phyloP scores from a whole-genome alignment of 169 alveolate genomes.

The Neospora caninum region DNA sequence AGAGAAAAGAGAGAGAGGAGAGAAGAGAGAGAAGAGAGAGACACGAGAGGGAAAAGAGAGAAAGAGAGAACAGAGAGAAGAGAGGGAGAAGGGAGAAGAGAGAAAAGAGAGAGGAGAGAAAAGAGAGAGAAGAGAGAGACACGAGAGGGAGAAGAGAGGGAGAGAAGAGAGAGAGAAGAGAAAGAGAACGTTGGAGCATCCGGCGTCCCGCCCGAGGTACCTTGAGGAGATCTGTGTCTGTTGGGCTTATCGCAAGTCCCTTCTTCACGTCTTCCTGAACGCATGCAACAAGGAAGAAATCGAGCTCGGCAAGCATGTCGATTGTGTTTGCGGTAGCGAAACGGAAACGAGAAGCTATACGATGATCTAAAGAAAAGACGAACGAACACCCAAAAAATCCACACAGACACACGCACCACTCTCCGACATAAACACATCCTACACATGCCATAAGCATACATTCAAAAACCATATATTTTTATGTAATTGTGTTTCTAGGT shows the following conservation, averaged over 20 bases:
- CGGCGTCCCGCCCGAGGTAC: neutral
- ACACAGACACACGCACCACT: neutral
- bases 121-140: neutral
- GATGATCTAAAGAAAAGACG: no score
- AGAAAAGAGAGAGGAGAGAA: no score
- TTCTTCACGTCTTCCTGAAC: slow-evolving; percentile 13
- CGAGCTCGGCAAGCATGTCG: neutral
- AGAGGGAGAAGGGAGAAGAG: no score
- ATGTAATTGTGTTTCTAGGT: neutral
- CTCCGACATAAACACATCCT: neutral
- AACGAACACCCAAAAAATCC: neutral
- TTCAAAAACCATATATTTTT: no score
- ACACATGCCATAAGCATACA: neutral
- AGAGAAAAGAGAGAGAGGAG: no score
- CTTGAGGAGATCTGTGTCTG: slow-evolving; percentile 22
- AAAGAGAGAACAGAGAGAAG: neutral
- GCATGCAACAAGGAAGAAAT: neutral
- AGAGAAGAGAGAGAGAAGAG: neutral
- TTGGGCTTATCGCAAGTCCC: neutral
- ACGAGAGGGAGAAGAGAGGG: neutral
- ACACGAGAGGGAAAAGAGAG: no score
- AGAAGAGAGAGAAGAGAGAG: no score
- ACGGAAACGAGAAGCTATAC: no score
- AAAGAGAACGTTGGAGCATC: neutral
- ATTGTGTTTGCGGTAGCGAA: no score